Evolutionary conservation across 2,329 filamentous ascomycete species (phyloP), one percentile per base, ranked within the genome.

Genomic region (Fusarium coicis): DNA sequence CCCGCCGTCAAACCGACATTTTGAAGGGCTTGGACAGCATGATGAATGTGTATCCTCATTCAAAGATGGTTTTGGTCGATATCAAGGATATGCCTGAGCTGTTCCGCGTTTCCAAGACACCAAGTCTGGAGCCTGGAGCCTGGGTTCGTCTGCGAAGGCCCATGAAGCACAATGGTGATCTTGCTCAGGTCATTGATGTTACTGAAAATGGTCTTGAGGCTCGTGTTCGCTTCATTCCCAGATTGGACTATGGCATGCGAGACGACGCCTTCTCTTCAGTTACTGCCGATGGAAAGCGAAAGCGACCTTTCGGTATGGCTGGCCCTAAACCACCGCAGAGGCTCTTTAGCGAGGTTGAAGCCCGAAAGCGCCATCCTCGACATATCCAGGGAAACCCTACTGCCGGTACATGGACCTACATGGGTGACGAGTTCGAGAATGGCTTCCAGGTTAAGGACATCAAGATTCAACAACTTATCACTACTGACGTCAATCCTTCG

Each of bases 61-160:
- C 90, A 34, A 96, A 95, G 82, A 92, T 96, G 84, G 90, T 95
- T 49, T 86, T 98, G 57, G 94, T 99, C 46, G 94, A 96, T 54
- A 95, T 98, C 78, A 97, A 97, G 81, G 96, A 99, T 83, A 97
- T 98, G 92, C 96, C 96, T 4, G 96, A 98, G 82, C 88, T 99
- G n/a, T 87, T 99, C 23, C 91, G 95, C 57, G 94, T 97, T 34
- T 92, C 91, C 68, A 97, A 97, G 84, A 96, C 93, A 6, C 93
- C 95, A 53, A 91, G 91, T 32, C 86, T 99, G 39, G 91, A 96
- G 76, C 93, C 93, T 15, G 96, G 96, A 72, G 94, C 94, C 42
- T 99, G 96, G 89, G 96, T 98, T 57, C 94, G 96, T 72, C 91
- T 98, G 72, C 92, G 91, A 80, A 90, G 93, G 60, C 91, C 91